Conservation (phyloP, 768 basidiomycete genomes). For the Naganishia antarctica region DNA sequence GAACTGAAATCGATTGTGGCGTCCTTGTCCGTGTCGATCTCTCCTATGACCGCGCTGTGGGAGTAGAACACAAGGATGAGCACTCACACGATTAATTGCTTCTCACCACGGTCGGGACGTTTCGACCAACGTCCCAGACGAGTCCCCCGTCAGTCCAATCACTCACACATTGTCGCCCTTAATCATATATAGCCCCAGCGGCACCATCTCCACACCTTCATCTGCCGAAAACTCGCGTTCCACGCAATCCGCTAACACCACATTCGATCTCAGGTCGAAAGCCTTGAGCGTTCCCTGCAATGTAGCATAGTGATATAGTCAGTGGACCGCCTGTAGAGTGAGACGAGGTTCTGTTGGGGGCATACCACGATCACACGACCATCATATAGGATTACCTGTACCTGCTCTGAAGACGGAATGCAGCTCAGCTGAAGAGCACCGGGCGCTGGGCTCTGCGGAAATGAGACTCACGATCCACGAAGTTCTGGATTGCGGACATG, state of each 20-base stretch:
- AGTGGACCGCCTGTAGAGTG: neutral
- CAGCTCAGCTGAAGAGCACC: no score
- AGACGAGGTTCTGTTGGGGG: slow-evolving; percentile 22
- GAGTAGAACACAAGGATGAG: no score
- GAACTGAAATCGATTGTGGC: slow-evolving; percentile 71
- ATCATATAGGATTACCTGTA: slow-evolving; percentile 91
- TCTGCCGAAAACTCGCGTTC: slow-evolving; percentile 89
- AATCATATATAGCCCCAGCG: slow-evolving; percentile 90
- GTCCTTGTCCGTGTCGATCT: slow-evolving; percentile 64
- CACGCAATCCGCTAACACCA: slow-evolving; percentile 87
- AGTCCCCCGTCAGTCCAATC: no score
- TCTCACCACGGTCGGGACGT: no score
- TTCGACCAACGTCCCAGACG: no score
- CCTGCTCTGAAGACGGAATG: slow-evolving; percentile 60
- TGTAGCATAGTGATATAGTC: slow-evolving; percentile 16
- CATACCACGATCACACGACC: slow-evolving; percentile 87
- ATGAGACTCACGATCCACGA: slow-evolving; percentile 72
- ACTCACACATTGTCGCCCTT: slow-evolving; percentile 98
- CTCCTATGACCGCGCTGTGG: slow-evolving; percentile 51
- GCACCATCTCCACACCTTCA: slow-evolving; percentile 88
- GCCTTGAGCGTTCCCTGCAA: slow-evolving; percentile 80
- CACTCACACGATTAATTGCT: no score
- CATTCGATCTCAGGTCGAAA: slow-evolving; percentile 90
- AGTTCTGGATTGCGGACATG: slow-evolving; percentile 87
- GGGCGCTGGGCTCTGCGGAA: no score